Evolutionary conservation across 768 basidiomycete genomes (phyloP), one percentile per base, ranked within the genome.

Genomic region (Exsudoporus frostii): DNA sequence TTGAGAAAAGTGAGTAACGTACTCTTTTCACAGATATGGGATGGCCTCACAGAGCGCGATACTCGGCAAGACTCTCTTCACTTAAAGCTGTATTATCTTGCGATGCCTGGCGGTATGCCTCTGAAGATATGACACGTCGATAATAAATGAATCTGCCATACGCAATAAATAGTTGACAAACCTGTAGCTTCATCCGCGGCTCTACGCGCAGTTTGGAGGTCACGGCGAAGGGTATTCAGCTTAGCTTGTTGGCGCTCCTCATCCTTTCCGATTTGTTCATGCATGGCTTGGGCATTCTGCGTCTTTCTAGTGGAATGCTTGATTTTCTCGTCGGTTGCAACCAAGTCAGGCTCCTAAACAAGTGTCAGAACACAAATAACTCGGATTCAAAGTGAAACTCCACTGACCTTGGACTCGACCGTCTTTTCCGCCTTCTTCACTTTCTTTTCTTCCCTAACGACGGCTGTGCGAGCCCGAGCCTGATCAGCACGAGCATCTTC

Each of bases 351-450:
- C 72, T 82, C 83, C 93, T 96, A 56, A n/a, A 19, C 8, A 45
- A 17, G 25, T 6, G 41, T 56, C 20, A 50, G n/a, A 46, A n/a
- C n/a, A 36, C n/a, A 27, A 1, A 5, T 10, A 19, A 15, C 34
- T 4, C 25, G 17, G 24, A 32, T 17, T 3, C 3, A 51, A 13
- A 13, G 6, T 1, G n/a, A 48, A n/a, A 1, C 24, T 37, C 15
- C 20, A 62, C 77, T 36, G 34, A 88, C 94, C 76, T 90, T 92
- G 15, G 78, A 83, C 53, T 98, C 96, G 9, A 95, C 70, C 0
- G 83, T 76, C 69, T 95, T 98, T 71, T 98, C 95, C 1, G 87
- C 87, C 68, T 88, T 90, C 74, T 97, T 97, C 53, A 96, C 85
- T 41, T 73, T 81, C 71, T 86, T 88, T 71, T 99, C 94, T 59